Base-by-base conservation (phyloP, 352 stramenopile species). In the Globisporangium parvum region DNA sequence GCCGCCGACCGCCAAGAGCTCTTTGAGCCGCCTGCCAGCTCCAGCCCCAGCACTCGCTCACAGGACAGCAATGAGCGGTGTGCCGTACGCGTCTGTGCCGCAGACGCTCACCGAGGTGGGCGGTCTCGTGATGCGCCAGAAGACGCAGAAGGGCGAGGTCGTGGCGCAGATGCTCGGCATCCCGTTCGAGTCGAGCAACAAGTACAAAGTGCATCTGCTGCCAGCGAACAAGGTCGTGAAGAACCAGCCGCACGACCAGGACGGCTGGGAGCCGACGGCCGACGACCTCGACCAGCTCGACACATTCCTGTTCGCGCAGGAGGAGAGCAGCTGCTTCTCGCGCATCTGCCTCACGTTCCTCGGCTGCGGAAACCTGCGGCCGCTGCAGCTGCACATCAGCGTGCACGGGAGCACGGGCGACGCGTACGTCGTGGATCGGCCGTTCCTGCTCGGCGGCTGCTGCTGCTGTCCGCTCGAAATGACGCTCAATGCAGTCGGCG, bases 141-240 rank as follows among this genome's bases (percentile, higher is more conserved):
- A 75, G 59, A 69, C 71, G 1, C 78, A 87, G 45, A 67, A 63
- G 37, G 58, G 50, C 15, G 75, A 85, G 44, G 66, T 74, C 41
- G 49, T 73, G n/a, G 69, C 73, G 49, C 75, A 88, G 63, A 62
- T 74, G 48, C 15, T 82, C 37, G 75, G 67, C 11, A 23, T 87
- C 42, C 74, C 78, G 2, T 86, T 71, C 41, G 76, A 89, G 52
- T 44, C 64, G n/a, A 57, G 51, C 39, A 89, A 89, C 74, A 76
- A 80, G 60, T 89, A 87, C 67, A 67, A 67, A 17, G 53, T 87
- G 39, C 60, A 70, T 26, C 23, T 63, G 20, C 62, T 89, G 24
- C 74, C 70, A 47, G 26, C 59, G 3, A 67, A 63, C 64, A 87
- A 85, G 47, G 67, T 70, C 12, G 71, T 80, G 52, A 86, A 84